Percentiles rank a stretch among this genome's conserved stretches.
Conservation (phyloP, 2,329 filamentous ascomycete species). For the Colletotrichum brevisporum region DNA sequence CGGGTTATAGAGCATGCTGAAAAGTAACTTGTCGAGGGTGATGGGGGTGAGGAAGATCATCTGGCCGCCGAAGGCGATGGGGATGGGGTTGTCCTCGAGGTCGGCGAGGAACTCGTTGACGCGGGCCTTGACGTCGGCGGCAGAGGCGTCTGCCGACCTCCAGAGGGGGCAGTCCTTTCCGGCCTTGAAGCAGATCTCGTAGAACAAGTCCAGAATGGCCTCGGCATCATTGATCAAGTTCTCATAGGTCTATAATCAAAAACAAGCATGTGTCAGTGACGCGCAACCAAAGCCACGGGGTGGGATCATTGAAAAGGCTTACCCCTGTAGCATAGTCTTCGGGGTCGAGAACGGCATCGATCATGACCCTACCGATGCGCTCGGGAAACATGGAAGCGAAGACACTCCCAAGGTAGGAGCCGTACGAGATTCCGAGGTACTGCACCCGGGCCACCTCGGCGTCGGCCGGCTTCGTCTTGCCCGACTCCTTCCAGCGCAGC, state of each 20-base stretch:
- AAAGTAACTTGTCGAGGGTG: slow-evolving; percentile 48
- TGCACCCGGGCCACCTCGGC: slow-evolving; percentile 46
- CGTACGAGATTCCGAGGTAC: slow-evolving; percentile 61
- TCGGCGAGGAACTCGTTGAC: slow-evolving; percentile 48
- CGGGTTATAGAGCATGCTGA: slow-evolving; percentile 48
- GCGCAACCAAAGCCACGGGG: background rate
- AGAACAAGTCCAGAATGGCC: slow-evolving; percentile 51
- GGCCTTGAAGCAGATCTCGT: slow-evolving; percentile 51
- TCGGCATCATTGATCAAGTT: slow-evolving; percentile 54
- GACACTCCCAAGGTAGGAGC: slow-evolving; percentile 51
- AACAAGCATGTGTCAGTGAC: background rate
- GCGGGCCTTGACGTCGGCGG: slow-evolving; percentile 48
- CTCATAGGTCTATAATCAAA: slow-evolving; percentile 46
- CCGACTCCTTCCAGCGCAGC: slow-evolving; percentile 22
- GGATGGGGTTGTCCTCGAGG: slow-evolving; percentile 48
- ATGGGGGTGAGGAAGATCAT: slow-evolving; percentile 47
- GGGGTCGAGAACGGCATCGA: slow-evolving; percentile 48
- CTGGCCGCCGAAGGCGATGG: slow-evolving; percentile 39
- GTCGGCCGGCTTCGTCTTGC: slow-evolving; percentile 5
- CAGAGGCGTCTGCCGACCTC: slow-evolving; percentile 44
- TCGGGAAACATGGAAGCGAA: slow-evolving; percentile 53
- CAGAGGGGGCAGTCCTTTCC: slow-evolving; percentile 49
- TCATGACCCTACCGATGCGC: slow-evolving; percentile 54
- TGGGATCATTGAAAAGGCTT: slow-evolving; percentile 7
- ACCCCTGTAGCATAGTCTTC: slow-evolving; percentile 46